These are phyloP conservation scores for Monosporozyma siamensis DNA, from an alignment of 805 yeast genomes.

Conservation along the genomic window DNA sequence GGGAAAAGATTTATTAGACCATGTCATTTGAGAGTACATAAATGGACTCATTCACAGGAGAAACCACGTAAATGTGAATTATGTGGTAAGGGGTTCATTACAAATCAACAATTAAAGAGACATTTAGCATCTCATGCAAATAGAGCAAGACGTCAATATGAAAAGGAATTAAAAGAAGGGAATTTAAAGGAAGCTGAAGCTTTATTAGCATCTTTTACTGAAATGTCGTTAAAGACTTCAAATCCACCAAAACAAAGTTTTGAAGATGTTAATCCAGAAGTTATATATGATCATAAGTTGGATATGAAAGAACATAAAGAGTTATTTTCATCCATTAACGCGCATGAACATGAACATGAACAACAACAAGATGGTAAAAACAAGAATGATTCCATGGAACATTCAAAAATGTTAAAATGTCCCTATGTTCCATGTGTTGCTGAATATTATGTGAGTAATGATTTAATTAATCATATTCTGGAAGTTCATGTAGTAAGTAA, in stretches of 20 bases:
- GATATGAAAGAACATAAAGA: too few species aligned
- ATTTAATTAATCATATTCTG: slow-evolving; percentile 14
- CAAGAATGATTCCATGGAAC: background rate
- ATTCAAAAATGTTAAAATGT: too few species aligned
- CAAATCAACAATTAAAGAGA: slow-evolving; percentile 48
- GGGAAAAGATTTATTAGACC: slow-evolving; percentile 58
- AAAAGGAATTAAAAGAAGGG: slow-evolving; percentile 2
- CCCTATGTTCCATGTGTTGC: slow-evolving; percentile 13
- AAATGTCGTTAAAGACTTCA: background rate
- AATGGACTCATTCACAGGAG: slow-evolving; percentile 50
- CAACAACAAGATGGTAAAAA: background rate
- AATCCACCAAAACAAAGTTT: background rate
- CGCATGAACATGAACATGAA: background rate
- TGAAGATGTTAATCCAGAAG: background rate
- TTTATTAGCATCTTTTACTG: background rate
- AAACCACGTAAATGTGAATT: slow-evolving; percentile 49
- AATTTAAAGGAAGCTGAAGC: background rate
- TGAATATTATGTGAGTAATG: slow-evolving; percentile 7
- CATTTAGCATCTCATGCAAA: slow-evolving; percentile 51
- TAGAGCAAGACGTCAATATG: slow-evolving; percentile 11
- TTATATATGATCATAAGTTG: too few species aligned
- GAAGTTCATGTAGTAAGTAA: slow-evolving; percentile 13
- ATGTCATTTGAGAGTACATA: slow-evolving; percentile 74
- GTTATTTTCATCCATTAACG: too few species aligned
- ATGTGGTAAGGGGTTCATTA: slow-evolving; percentile 54